Percentiles rank a stretch among this genome's conserved stretches.
phyloP scores from a whole-genome alignment of 768 basidiomycete species.

The Boletales sp. region DNA sequence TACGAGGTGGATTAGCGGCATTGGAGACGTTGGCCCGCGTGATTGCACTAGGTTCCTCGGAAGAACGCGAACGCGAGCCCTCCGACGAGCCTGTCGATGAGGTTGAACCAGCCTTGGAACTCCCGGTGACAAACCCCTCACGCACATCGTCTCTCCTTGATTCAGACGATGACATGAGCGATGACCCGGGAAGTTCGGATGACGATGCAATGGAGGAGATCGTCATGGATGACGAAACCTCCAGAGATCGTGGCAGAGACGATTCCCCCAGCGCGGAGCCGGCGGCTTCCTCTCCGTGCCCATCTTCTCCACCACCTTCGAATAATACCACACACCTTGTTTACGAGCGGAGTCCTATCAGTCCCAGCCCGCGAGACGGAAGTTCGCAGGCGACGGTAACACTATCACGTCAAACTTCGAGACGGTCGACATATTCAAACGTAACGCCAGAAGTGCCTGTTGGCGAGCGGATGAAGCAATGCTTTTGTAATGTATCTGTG shows the following conservation, averaged over 20 bases:
- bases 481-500: slow-evolving; percentile 72
- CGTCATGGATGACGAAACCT: slow-evolving; percentile 65
- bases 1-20: slow-evolving; percentile 82
- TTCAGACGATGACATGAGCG: slow-evolving; percentile 78
- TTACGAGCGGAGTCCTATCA: slow-evolving; percentile 23
- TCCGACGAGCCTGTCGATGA: slow-evolving; percentile 58
- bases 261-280: slow-evolving; percentile 32
- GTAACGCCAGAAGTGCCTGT: slow-evolving; percentile 44
- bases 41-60: slow-evolving; percentile 60
- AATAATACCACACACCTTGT: slow-evolving; percentile 27
- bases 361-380: slow-evolving; percentile 29
- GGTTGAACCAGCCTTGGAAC: slow-evolving; percentile 59
- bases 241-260: slow-evolving; percentile 20
- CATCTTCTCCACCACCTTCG: slow-evolving; percentile 28
- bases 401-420: slow-evolving; percentile 54
- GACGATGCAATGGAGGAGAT: slow-evolving; percentile 85
- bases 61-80: slow-evolving; percentile 49
- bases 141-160: slow-evolving; percentile 53
- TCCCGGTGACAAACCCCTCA: slow-evolving; percentile 58
- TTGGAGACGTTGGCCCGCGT: slow-evolving; percentile 87
- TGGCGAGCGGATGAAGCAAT: slow-evolving; percentile 78
- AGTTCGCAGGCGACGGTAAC: slow-evolving; percentile 35
- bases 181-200: slow-evolving; percentile 69
- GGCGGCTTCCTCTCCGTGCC: slow-evolving; percentile 28
- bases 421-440: slow-evolving; percentile 39